Conservation (phyloP, 1,284 basidiomycete species). For the Coniferiporia sulphurascens region DNA sequence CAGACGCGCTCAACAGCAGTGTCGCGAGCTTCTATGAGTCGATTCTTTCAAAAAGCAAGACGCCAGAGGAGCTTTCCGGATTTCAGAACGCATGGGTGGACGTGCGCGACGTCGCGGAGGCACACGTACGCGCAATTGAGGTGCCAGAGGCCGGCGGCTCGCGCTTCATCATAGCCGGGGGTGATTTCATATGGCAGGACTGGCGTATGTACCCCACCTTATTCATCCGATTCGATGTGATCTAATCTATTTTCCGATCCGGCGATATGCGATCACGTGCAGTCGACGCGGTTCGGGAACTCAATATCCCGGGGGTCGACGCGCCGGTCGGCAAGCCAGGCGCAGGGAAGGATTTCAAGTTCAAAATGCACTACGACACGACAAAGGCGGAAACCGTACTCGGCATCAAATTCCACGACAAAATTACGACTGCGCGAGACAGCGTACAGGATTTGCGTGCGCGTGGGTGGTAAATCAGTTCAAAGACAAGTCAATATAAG, state of each 20-base stretch:
- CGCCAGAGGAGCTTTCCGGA: constrained; percentile 20
- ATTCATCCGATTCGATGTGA: neutral
- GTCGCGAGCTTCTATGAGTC: constrained; percentile 9
- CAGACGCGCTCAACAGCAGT: constrained; percentile 10
- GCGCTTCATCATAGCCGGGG: constrained; percentile 37
- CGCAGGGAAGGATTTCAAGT: neutral
- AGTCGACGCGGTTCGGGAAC: constrained; percentile 11
- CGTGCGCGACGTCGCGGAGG: constrained; percentile 42
- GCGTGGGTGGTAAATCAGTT: constrained; percentile 14
- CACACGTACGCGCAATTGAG: constrained; percentile 40
- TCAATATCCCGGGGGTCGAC: constrained; percentile 4
- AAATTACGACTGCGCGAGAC: constrained; percentile 4
- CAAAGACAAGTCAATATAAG: too few species aligned
- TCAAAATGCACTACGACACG: neutral
- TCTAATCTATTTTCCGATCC: neutral
- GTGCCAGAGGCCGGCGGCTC: constrained; percentile 35
- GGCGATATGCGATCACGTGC: neutral
- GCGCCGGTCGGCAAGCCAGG: constrained; percentile 10
- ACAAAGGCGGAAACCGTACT: constrained; percentile 2
- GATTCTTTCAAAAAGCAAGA: constrained; percentile 6
- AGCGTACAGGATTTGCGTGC: constrained; percentile 12
- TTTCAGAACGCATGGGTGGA: constrained; percentile 39
- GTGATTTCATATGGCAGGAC: constrained; percentile 16
- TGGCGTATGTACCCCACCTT: constrained; percentile 19
- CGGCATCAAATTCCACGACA: constrained; percentile 7